Conservation (phyloP, 352 stramenopile species). For the Stramenopiles sp. region DNA sequence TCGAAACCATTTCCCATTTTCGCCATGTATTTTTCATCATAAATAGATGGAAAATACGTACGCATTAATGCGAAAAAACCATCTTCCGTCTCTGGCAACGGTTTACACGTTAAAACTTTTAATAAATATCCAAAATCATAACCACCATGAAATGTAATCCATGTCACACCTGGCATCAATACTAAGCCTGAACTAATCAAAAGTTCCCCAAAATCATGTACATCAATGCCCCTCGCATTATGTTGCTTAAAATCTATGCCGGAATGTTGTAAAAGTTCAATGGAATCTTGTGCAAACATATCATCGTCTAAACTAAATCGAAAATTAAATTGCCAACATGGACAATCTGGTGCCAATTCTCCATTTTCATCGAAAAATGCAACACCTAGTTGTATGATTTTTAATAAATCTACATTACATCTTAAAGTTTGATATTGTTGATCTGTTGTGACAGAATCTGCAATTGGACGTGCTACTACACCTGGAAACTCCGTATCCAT, state of each 20-base stretch:
- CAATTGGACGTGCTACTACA: constrained; percentile 88
- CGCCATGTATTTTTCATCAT: constrained; percentile 97
- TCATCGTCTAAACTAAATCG: constrained; percentile 91
- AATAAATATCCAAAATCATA: constrained; percentile 98
- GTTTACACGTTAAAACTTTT: constrained; percentile 75
- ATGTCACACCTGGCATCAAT: constrained; percentile 92
- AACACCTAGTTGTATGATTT: constrained; percentile 95
- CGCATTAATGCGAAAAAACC: constrained; percentile 91
- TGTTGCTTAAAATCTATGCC: constrained; percentile 94
- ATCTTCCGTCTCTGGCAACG: constrained; percentile 58
- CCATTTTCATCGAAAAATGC: constrained; percentile 85
- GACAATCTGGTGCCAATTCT: constrained; percentile 75
- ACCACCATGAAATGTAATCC: constrained; percentile 93
- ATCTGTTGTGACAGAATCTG: constrained; percentile 77
- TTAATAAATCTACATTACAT: constrained; percentile 94
- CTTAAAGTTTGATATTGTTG: constrained; percentile 95
- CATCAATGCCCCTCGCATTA: constrained; percentile 83
- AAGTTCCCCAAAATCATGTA: constrained; percentile 86
- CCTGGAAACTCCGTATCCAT: constrained; percentile 99
- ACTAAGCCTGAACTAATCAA: constrained; percentile 91
- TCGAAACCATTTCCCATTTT: constrained; percentile 87
- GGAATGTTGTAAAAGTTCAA: constrained; percentile 89
- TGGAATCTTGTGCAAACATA: constrained; percentile 98
- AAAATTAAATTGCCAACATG: constrained; percentile 99
- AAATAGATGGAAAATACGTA: constrained; percentile 94